These are phyloP conservation scores for Cystobasidium sp. DNA, from an alignment of 1,284 basidiomycete genomes.

Conservation along the genomic window DNA sequence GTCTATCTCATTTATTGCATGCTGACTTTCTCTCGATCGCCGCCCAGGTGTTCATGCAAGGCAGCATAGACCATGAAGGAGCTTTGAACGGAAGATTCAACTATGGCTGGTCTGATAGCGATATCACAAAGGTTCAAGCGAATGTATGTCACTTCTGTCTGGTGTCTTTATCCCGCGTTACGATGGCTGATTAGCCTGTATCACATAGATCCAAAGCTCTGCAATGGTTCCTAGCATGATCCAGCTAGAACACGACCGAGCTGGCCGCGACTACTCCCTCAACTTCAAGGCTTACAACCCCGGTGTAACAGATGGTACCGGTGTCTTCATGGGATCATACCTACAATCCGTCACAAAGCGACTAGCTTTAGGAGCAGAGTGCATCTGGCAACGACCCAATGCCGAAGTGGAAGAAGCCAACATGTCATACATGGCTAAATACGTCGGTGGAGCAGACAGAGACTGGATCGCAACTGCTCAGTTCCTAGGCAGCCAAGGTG, in stretches of 20 bases:
- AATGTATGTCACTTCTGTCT: conserved; percentile 66
- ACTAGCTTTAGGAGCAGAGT: conserved; percentile 86
- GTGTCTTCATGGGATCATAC: conserved; percentile 91
- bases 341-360: conserved; percentile 94
- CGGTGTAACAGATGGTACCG: conserved; percentile 82
- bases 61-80: conserved; percentile 89
- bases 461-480: conserved; percentile 94
- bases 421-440: conserved; percentile 58
- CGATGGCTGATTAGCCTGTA: not conserved
- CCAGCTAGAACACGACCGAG: conserved; percentile 92
- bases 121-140: conserved; percentile 85
- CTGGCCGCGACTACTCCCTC: conserved; percentile 83
- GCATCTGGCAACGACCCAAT: conserved; percentile 76
- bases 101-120: conserved; percentile 79
- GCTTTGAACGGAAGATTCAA: conserved; percentile 88
- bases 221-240: conserved; percentile 56
- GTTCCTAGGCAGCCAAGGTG: conserved; percentile 75
- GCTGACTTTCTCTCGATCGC: conserved; percentile 22
- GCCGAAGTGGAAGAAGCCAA: conserved; percentile 78
- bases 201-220: conserved; percentile 38
- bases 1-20: not conserved
- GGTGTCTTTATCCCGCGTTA: not conserved
- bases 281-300: conserved; percentile 94
- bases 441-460: conserved; percentile 57
- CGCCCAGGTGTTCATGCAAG: conserved; percentile 83